Evolutionary conservation across 306 rosid genomes (phyloP), one percentile per base, ranked within the genome.

Genomic region (Dryas alaskensis): DNA sequence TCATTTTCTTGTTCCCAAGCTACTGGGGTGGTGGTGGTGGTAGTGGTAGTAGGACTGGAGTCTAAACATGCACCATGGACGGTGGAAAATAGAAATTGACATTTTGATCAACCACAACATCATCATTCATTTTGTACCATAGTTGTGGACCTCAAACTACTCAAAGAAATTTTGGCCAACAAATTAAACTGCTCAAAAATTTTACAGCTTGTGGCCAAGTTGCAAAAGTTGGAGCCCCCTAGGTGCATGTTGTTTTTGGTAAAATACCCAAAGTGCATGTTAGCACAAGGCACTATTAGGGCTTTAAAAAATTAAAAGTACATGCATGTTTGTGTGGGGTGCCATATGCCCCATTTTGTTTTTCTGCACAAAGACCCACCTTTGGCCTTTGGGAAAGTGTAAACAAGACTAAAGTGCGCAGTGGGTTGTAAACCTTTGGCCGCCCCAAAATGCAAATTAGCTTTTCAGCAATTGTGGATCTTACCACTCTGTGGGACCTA

Each of bases 381-480:
- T n/a, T 77, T n/a, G 81, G 73, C 80, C 67, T 77, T 48, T 68
- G 80, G 76, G 45, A 40, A 67, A 58, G 16, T 17, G 64, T 19
- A 60, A 65, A 67, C 74, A 73, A 40, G 76, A 48, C 47, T 50
- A 48, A 73, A 74, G 84, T 73, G 78, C 73, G 66, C 73, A 72
- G 69, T 78, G 68, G 67, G 65, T 67, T 83, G 84, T 59, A 27
- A 8, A 25, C 64, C 76, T 81, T 83, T 83, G 73, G 89, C 86
- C 85, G 82, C 84, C 85, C 80, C 78, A 78, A 79, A 61, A 76
- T 69, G 76, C 73, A 72, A 55, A 68, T 47, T 14, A 49, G 60
- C 83, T 74, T 81, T 81, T 58, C 4, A 44, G 61, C 76, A 82
- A 73, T 76, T 46, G 50, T 65, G 73, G 82, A 86, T 80, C 83